Evolutionary conservation across 352 stramenopile species (phyloP).

Genomic region (Pythium rhizo-oryzae): DNA sequence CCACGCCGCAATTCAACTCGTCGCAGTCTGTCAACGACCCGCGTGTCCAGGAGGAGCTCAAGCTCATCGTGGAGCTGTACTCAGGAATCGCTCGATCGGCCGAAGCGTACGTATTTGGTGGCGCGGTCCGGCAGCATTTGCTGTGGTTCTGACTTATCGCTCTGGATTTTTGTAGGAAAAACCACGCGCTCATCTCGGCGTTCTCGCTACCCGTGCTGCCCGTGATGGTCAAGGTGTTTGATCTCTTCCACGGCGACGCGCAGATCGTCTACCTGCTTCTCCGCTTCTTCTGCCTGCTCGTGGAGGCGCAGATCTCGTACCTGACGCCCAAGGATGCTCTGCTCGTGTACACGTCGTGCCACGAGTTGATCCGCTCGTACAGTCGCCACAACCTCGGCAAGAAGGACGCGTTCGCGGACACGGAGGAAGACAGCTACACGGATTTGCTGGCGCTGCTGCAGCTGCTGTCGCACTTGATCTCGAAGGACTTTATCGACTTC

Average conservation of each 20-base stretch:
- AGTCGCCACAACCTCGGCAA: conserved; percentile 72
- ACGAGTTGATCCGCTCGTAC: conserved; percentile 74
- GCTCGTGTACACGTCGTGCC: conserved; percentile 70
- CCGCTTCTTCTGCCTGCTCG: conserved; percentile 78
- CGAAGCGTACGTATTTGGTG: conserved; percentile 47
- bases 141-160: neutral
- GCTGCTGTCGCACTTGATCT: conserved; percentile 76
- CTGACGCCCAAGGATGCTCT: conserved; percentile 66
- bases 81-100: conserved; percentile 71
- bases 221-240: conserved; percentile 75
- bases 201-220: conserved; percentile 73
- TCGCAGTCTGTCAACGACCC: conserved; percentile 68
- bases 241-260: conserved; percentile 72
- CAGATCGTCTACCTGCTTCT: conserved; percentile 77
- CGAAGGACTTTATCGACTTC: conserved; percentile 89
- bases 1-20: conserved; percentile 56
- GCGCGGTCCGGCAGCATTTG: neutral
- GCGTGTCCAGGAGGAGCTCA: conserved; percentile 70
- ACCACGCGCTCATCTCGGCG: conserved; percentile 56
- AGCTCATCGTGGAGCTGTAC: conserved; percentile 80
- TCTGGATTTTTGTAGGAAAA: conserved; percentile 37
- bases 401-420: conserved; percentile 58
- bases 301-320: conserved; percentile 84
- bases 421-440: conserved; percentile 78
- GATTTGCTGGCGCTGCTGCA: conserved; percentile 79